A percentile compares a stretch with the other conserved stretches of the same genome.
Evolutionary conservation across 2,329 filamentous ascomycete genomes (phyloP).

Genomic region (Fusarium secorum): DNA sequence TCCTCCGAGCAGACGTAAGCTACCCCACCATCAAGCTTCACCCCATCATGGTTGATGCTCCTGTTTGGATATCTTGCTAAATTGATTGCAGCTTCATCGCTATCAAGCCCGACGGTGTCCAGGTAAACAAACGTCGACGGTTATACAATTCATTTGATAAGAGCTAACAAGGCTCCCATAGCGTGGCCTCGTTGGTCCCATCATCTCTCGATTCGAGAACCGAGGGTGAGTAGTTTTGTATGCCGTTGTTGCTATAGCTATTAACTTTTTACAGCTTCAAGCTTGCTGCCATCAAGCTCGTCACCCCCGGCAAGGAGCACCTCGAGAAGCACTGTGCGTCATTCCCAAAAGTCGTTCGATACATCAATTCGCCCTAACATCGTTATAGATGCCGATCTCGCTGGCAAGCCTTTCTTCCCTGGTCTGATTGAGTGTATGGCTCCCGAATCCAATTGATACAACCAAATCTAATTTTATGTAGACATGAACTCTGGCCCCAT

Average conservation of each 20-base stretch:
- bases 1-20: conserved; percentile 84
- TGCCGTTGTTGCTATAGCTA: conserved; percentile 4
- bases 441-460: neutral
- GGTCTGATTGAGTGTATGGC: conserved; percentile 88
- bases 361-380: conserved; percentile 42
- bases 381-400: conserved; percentile 78
- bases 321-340: conserved; percentile 91
- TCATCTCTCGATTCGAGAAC: conserved; percentile 98
- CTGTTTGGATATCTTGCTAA: conserved; percentile 38
- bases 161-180: conserved; percentile 52
- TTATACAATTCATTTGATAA: neutral
- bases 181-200: conserved; percentile 97
- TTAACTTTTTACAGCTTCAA: conserved; percentile 75
- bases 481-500: conserved; percentile 98
- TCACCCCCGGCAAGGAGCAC: conserved; percentile 88
- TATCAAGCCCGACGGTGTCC: conserved; percentile 99
- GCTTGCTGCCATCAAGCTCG: conserved; percentile 97
- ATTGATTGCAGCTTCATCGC: conserved; percentile 86
- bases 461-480: conserved; percentile 47
- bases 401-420: conserved; percentile 94
- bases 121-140: conserved; percentile 66
- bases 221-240: conserved; percentile 70
- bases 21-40: conserved; percentile 46
- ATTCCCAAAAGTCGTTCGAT: conserved; percentile 1
- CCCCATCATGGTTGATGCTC: conserved; percentile 21